A percentile compares a stretch with the other conserved stretches of the same genome.
These are phyloP conservation scores for Eucommia ulmoides DNA, from an alignment of 257 asterid species.

Conservation along the genomic window DNA sequence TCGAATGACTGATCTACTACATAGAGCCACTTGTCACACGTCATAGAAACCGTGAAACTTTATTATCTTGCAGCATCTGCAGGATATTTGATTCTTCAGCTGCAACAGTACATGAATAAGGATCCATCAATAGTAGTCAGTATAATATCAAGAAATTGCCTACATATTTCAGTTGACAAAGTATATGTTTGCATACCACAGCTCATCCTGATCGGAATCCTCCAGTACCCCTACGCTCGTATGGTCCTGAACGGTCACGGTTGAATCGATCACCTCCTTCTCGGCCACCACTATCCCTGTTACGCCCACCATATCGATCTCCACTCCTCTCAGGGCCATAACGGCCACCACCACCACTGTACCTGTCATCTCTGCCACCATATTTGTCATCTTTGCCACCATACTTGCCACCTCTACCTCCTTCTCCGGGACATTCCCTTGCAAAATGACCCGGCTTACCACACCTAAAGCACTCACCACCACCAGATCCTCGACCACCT, in stretches of 20 bases:
- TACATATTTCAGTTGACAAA: too few species aligned
- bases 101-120: too few species aligned
- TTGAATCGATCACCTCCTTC: constrained; percentile 1
- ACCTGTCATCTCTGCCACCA: not conserved
- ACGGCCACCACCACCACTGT: not conserved
- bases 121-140: too few species aligned
- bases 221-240: constrained; percentile 13
- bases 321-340: not conserved
- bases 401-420: not conserved
- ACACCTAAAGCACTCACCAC: not conserved
- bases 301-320: constrained; percentile 2
- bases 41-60: too few species aligned
- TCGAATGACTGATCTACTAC: too few species aligned
- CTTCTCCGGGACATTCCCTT: constrained; percentile 1
- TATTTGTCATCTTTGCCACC: not conserved
- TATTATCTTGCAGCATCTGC: too few species aligned
- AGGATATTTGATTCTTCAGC: too few species aligned
- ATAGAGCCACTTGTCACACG: too few species aligned
- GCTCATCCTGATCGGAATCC: too few species aligned
- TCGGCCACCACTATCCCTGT: constrained; percentile 1
- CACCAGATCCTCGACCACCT: constrained; percentile 1
- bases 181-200: too few species aligned
- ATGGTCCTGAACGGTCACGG: constrained; percentile 16
- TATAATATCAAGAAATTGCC: too few species aligned
- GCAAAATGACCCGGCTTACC: constrained; percentile 2